These are phyloP conservation scores for Kodamaea plutei DNA, from an alignment of 1,139 yeast species.

Conservation along the genomic window DNA sequence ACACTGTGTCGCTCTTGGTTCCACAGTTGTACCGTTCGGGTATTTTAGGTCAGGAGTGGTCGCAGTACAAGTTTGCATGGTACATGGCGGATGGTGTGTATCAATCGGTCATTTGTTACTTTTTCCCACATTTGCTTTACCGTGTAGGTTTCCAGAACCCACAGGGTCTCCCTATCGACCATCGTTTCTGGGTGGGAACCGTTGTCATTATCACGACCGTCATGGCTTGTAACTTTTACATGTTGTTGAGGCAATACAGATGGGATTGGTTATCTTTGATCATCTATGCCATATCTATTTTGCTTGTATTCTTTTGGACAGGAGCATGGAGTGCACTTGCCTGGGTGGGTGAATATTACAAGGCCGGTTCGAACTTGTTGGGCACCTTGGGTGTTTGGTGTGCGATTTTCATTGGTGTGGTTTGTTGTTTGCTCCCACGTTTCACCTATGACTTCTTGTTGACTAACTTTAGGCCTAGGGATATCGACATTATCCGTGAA, in stretches of 20 bases:
- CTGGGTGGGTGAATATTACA: conserved; percentile 44
- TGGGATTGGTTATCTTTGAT: conserved; percentile 60
- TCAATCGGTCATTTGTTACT: conserved; percentile 54
- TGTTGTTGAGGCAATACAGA: conserved; percentile 51
- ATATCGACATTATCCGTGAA: conserved; percentile 55
- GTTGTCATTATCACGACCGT: conserved; percentile 47
- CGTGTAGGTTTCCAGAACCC: conserved; percentile 42
- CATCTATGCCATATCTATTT: conserved; percentile 45
- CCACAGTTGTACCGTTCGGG: conserved; percentile 60
- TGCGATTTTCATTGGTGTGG: conserved; percentile 43
- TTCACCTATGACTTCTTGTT: conserved; percentile 46
- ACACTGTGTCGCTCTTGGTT: conserved; percentile 50
- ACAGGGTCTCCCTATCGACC: conserved; percentile 51
- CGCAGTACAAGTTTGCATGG: conserved; percentile 48
- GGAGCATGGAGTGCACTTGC: conserved; percentile 54
- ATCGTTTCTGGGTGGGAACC: conserved; percentile 56
- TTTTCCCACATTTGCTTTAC: conserved; percentile 51
- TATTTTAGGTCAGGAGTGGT: conserved; percentile 51
- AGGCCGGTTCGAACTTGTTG: conserved; percentile 51
- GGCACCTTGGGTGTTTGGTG: conserved; percentile 55
- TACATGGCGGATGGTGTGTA: conserved; percentile 59
- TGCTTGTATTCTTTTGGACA: conserved; percentile 58
- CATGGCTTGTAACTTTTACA: conserved; percentile 50
- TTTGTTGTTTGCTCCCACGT: conserved; percentile 50
- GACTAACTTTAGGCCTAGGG: conserved; percentile 47